phyloP scores from a whole-genome alignment of 371 early-diverging fungal genomes.

The Zychaea mexicana region DNA sequence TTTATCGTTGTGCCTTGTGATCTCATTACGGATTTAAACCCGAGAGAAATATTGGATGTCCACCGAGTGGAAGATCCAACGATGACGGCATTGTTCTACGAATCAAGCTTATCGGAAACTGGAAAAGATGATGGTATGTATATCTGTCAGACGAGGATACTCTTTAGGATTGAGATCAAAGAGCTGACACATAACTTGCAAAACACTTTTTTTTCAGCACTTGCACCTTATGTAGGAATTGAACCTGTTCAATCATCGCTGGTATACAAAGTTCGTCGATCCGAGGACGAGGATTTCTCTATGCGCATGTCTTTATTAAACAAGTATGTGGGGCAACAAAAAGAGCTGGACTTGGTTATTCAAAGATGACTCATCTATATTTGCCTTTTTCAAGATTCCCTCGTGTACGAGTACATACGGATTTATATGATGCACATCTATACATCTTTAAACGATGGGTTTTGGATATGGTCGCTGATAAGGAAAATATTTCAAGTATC shows the following conservation, averaged over 20 bases:
- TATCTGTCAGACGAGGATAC: background rate
- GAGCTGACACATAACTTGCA: background rate
- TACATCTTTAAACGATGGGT: slow-evolving; percentile 93
- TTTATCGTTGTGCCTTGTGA: slow-evolving; percentile 92
- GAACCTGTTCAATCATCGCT: slow-evolving; percentile 76
- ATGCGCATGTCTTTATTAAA: slow-evolving; percentile 75
- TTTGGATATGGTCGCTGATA: slow-evolving; percentile 73
- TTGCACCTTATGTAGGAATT: slow-evolving; percentile 77
- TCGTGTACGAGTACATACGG: slow-evolving; percentile 70
- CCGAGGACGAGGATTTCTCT: slow-evolving; percentile 71
- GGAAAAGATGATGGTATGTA: slow-evolving; percentile 60
- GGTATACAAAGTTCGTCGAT: slow-evolving; percentile 60
- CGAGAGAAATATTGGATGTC: slow-evolving; percentile 79
- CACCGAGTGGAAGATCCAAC: slow-evolving; percentile 80
- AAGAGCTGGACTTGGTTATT: no score
- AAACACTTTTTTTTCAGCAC: slow-evolving; percentile 24
- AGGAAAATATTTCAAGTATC: slow-evolving; percentile 74
- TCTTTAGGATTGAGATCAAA: background rate
- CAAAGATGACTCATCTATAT: background rate
- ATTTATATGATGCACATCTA: slow-evolving; percentile 85
- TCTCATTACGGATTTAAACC: slow-evolving; percentile 79
- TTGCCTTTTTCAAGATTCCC: slow-evolving; percentile 61
- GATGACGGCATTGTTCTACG: slow-evolving; percentile 79
- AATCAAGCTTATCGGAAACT: slow-evolving; percentile 61
- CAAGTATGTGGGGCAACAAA: slow-evolving; percentile 37